A percentile compares a stretch with the other conserved stretches of the same genome.
Evolutionary conservation across 139 green algal genomes (phyloP).

Genomic region (Tetratostichococcus sp.): DNA sequence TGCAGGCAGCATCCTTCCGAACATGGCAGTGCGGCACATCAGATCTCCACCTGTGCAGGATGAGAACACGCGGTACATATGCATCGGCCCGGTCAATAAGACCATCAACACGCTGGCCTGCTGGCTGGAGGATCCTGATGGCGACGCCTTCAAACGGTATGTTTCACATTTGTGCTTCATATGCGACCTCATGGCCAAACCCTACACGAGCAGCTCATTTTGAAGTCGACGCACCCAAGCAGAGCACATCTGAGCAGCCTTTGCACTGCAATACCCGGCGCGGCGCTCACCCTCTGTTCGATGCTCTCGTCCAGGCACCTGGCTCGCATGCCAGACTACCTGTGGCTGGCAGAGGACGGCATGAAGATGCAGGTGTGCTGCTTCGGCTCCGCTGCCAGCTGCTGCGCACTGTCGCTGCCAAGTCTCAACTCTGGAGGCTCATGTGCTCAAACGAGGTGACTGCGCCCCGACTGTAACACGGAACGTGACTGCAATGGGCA

Average conservation of each 20-base stretch:
- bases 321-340: constrained; percentile 81
- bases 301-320: constrained; percentile 67
- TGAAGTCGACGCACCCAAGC: too few relatives aligned
- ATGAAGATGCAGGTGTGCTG: constrained; percentile 98
- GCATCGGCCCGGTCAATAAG: constrained; percentile 99
- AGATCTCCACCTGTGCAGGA: constrained; percentile 53
- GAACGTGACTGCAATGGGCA: constrained; percentile 61
- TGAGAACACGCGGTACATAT: constrained; percentile 95
- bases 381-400: too few relatives aligned
- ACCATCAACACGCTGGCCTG: constrained; percentile 96
- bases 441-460: too few relatives aligned
- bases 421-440: too few relatives aligned
- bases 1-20: too few relatives aligned
- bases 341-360: constrained; percentile 98
- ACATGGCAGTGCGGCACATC: too few relatives aligned
- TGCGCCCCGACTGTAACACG: too few relatives aligned
- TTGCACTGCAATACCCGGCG: too few relatives aligned
- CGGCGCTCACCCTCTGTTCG: too few relatives aligned
- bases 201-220: too few relatives aligned
- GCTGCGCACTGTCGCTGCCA: constrained; percentile 91
- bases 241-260: too few relatives aligned
- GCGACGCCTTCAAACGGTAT: constrained; percentile 63
- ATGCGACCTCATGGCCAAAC: too few relatives aligned
- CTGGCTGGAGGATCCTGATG: constrained; percentile 88
- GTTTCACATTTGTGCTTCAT: background rate